Conservation (phyloP, 2,329 filamentous ascomycete species). For the Ophiostoma pallidulum region DNA sequence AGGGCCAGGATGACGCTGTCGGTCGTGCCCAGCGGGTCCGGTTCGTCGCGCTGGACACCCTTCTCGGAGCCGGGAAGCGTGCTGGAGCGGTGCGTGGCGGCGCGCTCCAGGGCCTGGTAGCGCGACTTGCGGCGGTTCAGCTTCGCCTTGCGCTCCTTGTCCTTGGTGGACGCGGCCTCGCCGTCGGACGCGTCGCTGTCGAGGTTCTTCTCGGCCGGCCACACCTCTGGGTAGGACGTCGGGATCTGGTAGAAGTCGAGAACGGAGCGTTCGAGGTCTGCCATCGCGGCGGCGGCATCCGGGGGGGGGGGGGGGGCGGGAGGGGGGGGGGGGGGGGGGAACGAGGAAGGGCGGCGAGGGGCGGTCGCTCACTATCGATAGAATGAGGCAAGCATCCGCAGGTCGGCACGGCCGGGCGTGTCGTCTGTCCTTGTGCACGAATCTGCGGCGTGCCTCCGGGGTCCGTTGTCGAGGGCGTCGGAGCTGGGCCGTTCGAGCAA, state of each 20-base stretch:
- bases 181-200: conserved; percentile 51
- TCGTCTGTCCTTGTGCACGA: no score
- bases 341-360: no score
- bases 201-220: conserved; percentile 74
- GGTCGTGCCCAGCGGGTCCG: conserved; percentile 79
- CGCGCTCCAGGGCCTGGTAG: conserved; percentile 75
- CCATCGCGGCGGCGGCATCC: conserved; percentile 34
- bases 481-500: no score
- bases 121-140: conserved; percentile 59
- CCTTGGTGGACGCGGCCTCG: conserved; percentile 40
- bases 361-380: no score
- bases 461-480: no score
- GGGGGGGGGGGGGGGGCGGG: not conserved
- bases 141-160: conserved; percentile 37
- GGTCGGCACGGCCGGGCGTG: no score
- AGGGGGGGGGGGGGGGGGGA: no score
- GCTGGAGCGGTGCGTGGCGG: conserved; percentile 59
- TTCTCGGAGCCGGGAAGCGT: conserved; percentile 54
- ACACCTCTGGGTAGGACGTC: conserved; percentile 68
- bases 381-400: no score
- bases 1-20: conserved; percentile 79
- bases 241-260: conserved; percentile 85
- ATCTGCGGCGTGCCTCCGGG: no score
- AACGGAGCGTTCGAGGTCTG: conserved; percentile 66
- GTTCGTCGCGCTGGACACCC: conserved; percentile 75